Percentiles rank a stretch among this genome's conserved stretches.
Evolutionary conservation across 371 early-diverging fungal genomes (phyloP).

Genomic region (Mortierella polycephala): DNA sequence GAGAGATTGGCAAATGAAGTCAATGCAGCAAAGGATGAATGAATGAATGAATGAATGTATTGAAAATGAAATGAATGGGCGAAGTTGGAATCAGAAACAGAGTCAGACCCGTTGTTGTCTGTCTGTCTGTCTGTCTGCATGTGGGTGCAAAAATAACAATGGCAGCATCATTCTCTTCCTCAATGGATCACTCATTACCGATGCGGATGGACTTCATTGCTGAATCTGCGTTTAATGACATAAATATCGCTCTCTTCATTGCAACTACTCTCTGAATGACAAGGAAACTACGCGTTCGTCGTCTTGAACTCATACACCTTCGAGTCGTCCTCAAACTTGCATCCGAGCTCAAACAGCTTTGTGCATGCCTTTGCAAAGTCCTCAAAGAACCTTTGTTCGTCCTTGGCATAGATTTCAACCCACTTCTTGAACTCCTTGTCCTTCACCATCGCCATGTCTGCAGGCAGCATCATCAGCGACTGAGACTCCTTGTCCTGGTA

Average conservation of each 20-base stretch:
- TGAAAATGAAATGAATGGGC: too few species aligned
- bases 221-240: not conserved
- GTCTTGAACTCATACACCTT: constrained; percentile 64
- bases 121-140: too few species aligned
- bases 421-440: constrained; percentile 79
- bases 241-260: not conserved
- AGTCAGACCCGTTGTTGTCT: too few species aligned
- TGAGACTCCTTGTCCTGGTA: constrained; percentile 77
- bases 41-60: too few species aligned
- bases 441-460: constrained; percentile 73
- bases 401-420: constrained; percentile 84
- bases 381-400: constrained; percentile 76
- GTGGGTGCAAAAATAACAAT: not conserved
- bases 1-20: too few species aligned
- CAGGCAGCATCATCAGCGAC: constrained; percentile 81
- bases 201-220: not conserved
- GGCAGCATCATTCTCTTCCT: not conserved
- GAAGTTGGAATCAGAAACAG: too few species aligned
- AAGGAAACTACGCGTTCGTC: constrained; percentile 42
- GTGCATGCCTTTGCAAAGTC: constrained; percentile 86
- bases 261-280: not conserved
- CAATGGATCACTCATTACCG: too few species aligned
- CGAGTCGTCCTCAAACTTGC: constrained; percentile 69
- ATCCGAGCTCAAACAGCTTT: constrained; percentile 90
- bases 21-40: too few species aligned